phyloP scores from a whole-genome alignment of 2,329 filamentous ascomycete genomes.

The Exophiala alcalophila region DNA sequence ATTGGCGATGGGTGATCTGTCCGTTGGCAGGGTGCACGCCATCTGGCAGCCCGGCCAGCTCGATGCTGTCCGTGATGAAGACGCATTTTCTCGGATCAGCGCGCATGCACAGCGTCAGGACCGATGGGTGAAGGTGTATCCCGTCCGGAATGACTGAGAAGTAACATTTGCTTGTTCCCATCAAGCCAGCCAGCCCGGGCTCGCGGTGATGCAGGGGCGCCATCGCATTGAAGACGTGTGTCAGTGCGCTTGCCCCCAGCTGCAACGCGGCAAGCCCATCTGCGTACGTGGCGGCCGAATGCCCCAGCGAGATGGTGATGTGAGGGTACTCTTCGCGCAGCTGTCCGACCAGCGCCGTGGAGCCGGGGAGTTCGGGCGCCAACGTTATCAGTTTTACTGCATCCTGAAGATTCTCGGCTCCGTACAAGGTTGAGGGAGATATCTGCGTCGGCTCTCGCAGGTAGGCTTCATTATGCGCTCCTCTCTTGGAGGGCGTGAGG shows the following conservation, averaged over 20 bases:
- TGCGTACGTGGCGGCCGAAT: slow-evolving; percentile 49
- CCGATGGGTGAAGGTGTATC: slow-evolving; percentile 52
- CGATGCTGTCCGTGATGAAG: slow-evolving; percentile 54
- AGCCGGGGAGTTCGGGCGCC: slow-evolving; percentile 51
- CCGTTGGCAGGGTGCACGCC: slow-evolving; percentile 52
- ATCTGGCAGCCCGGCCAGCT: slow-evolving; percentile 52
- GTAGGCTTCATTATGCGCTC: slow-evolving; percentile 50
- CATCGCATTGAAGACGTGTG: slow-evolving; percentile 58
- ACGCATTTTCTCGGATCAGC: slow-evolving; percentile 49
- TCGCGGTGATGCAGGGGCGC: slow-evolving; percentile 49
- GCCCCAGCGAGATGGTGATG: slow-evolving; percentile 50
- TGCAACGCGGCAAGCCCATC: slow-evolving; percentile 46
- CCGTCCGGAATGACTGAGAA: slow-evolving; percentile 55
- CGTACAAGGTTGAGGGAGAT: slow-evolving; percentile 44
- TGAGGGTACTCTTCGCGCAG: slow-evolving; percentile 39
- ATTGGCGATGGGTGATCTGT: slow-evolving; percentile 51
- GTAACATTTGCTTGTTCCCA: slow-evolving; percentile 42
- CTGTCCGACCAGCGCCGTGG: slow-evolving; percentile 41
- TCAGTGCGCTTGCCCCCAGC: slow-evolving; percentile 52
- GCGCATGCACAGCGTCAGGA: slow-evolving; percentile 50
- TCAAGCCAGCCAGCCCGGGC: slow-evolving; percentile 50
- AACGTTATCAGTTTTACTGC: slow-evolving; percentile 52
- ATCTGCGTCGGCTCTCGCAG: slow-evolving; percentile 38
- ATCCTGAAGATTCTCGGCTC: slow-evolving; percentile 40
- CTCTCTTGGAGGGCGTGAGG: slow-evolving; percentile 52